Evolutionary conservation across 176 grass and related monocot genomes (phyloP).

Genomic region (Rhipidocladum racemiflorum): DNA sequence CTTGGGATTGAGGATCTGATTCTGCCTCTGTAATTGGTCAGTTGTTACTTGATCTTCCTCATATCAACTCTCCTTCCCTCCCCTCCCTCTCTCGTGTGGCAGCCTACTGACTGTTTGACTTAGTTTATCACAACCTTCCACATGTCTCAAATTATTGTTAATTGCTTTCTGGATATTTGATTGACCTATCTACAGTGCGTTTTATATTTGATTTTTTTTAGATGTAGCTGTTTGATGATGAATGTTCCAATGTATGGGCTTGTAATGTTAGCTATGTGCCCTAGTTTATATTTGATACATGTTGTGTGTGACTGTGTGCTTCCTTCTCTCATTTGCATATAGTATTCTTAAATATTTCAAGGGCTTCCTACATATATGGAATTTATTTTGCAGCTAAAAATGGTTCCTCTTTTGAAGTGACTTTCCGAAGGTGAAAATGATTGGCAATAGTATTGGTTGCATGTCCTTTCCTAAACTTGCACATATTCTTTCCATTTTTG

Average conservation of each 20-base stretch:
- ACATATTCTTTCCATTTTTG: constrained; percentile 9
- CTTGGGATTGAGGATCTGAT: background rate
- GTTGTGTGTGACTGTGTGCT: background rate
- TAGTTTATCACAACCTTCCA: background rate
- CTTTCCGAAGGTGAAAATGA: background rate
- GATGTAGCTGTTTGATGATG: background rate
- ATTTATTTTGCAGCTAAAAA: constrained; percentile 19
- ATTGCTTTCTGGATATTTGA: background rate
- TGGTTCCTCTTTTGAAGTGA: constrained; percentile 8
- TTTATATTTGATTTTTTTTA: background rate
- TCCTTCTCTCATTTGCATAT: background rate
- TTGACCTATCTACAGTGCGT: background rate
- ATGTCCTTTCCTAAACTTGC: constrained; percentile 1
- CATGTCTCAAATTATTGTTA: background rate
- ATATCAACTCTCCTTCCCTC: background rate
- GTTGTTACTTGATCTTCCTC: constrained; percentile 28
- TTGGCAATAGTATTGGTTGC: background rate
- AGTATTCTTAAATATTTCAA: constrained; percentile 11
- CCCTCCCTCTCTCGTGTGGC: background rate
- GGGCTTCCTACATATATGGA: constrained; percentile 21
- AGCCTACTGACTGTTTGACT: background rate
- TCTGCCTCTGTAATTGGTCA: constrained; percentile 1
- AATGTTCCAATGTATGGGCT: background rate
- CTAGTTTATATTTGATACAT: constrained; percentile 21
- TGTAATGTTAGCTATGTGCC: background rate